Evolutionary conservation across 306 rosid species (phyloP), one percentile per base, ranked within the genome.

Genomic region (Quercus bicolor): DNA sequence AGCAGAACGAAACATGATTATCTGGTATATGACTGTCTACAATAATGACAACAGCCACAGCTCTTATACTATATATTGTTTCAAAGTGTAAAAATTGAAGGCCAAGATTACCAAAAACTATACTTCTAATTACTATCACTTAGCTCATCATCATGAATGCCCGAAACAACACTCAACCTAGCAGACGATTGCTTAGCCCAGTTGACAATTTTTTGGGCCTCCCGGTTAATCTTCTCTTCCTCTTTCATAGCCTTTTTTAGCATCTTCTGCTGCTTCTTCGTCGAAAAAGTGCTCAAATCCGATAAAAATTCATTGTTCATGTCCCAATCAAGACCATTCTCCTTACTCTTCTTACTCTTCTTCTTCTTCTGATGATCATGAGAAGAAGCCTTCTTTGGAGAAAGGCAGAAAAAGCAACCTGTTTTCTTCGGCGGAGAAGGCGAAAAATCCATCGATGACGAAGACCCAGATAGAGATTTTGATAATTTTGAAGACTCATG

Each of bases 381-480:
- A n/a, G 86, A 76, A 26, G 66, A 74, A 19, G 66, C 81, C 88
- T 91, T 94, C 86, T 91, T 92, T 12, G 97, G 93, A 26, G 95
- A 89, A 57, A 93, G 90, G 93, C 97, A 94, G 78, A 91, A 88
- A 77, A 92, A 87, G 78, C 94, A 89, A 20, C 95, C 91, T 12
- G 65, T 14, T 75, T 74, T 90, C 52, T 83, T 82, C 28, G 93
- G 91, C 8, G 97, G 98, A 20, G 96, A 93, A 0, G 89, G 90
- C 1, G 93, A 88, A 14, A 13, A 90, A 11, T 74, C 54, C 78
- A 18, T 79, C 72, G 52, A 52, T 6, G 86, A 75, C 62, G 57
- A 52, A 1, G 53, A 48, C 14, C 16, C 16, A 10, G 53, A 48
- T 2, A 1, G 15, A 10, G 81, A 52, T 75, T 62, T 79, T 7